phyloP scores from a whole-genome alignment of 805 yeast genomes.

The Ascoidea rubescens region DNA sequence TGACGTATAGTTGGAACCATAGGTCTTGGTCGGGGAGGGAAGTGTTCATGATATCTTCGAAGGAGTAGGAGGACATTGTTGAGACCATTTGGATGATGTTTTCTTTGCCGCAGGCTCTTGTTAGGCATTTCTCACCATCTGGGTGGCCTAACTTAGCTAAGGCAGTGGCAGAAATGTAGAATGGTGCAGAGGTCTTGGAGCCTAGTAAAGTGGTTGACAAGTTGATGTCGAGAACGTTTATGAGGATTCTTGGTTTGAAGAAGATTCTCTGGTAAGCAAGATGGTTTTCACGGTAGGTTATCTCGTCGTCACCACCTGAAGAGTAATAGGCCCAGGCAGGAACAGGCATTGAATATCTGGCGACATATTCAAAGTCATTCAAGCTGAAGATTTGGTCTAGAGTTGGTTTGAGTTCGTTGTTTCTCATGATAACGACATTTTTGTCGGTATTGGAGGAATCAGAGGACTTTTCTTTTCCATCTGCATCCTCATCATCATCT shows the following conservation, averaged over 20 bases:
- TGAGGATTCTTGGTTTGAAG: constrained; percentile 31
- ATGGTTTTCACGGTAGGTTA: constrained; percentile 29
- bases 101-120: constrained; percentile 25
- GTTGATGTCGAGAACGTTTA: constrained; percentile 22
- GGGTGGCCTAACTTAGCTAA: constrained; percentile 28
- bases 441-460: neutral
- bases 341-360: constrained; percentile 19
- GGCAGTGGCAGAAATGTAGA: constrained; percentile 36
- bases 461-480: constrained; percentile 11
- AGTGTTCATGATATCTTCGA: constrained; percentile 26
- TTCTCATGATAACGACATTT: constrained; percentile 5
- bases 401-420: constrained; percentile 16
- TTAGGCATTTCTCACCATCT: constrained; percentile 28
- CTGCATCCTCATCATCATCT: constrained; percentile 1
- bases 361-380: constrained; percentile 27
- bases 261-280: constrained; percentile 26
- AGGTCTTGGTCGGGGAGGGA: constrained; percentile 22
- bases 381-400: constrained; percentile 20
- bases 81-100: constrained; percentile 36
- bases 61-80: constrained; percentile 24
- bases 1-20: constrained; percentile 37
- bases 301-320: constrained; percentile 37
- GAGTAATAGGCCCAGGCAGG: constrained; percentile 28
- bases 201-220: constrained; percentile 35
- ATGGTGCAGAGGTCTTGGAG: constrained; percentile 26